Evolutionary conservation across 192 early-diverging fungal genomes (phyloP).

Genomic region (Piromyces finnis): DNA sequence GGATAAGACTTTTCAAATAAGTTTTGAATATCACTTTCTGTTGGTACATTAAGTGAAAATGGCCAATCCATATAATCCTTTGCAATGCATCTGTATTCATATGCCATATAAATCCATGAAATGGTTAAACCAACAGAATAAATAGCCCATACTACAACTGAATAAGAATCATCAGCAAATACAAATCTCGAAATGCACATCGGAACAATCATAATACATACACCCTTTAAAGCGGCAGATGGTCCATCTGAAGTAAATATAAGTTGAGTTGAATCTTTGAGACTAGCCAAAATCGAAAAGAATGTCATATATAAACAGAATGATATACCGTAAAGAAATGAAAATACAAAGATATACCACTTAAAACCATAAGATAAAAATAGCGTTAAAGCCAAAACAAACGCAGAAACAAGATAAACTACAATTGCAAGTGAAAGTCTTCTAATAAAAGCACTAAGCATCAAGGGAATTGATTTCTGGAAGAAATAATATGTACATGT

Average conservation of each 20-base stretch:
- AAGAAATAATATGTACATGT: slow-evolving; percentile 22
- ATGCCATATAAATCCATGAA: slow-evolving; percentile 10
- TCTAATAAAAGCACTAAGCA: slow-evolving; percentile 12
- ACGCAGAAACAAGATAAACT: not conserved
- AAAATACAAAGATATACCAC: not conserved
- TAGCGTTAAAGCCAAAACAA: slow-evolving; percentile 3
- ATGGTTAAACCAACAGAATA: slow-evolving; percentile 3
- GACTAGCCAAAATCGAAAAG: slow-evolving; percentile 7
- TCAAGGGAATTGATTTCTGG: slow-evolving; percentile 20
- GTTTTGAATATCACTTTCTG: slow-evolving; percentile 5
- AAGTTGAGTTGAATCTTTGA: slow-evolving; percentile 10
- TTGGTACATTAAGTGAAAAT: slow-evolving; percentile 7
- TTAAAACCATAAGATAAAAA: not conserved
- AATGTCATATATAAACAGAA: slow-evolving; percentile 19
- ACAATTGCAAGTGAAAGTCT: slow-evolving; percentile 14
- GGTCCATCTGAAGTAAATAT: slow-evolving; percentile 19
- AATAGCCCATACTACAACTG: slow-evolving; percentile 5
- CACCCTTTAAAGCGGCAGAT: slow-evolving; percentile 3
- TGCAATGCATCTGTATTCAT: slow-evolving; percentile 6
- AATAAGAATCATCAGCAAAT: slow-evolving; percentile 2
- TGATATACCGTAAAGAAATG: not conserved
- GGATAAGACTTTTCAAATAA: slow-evolving; percentile 3
- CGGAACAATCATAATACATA: slow-evolving; percentile 9
- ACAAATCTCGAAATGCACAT: slow-evolving; percentile 13
- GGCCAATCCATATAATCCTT: slow-evolving; percentile 16